Base-by-base conservation (phyloP, 192 early-diverging fungal species). In the Spinellus fusiger region DNA sequence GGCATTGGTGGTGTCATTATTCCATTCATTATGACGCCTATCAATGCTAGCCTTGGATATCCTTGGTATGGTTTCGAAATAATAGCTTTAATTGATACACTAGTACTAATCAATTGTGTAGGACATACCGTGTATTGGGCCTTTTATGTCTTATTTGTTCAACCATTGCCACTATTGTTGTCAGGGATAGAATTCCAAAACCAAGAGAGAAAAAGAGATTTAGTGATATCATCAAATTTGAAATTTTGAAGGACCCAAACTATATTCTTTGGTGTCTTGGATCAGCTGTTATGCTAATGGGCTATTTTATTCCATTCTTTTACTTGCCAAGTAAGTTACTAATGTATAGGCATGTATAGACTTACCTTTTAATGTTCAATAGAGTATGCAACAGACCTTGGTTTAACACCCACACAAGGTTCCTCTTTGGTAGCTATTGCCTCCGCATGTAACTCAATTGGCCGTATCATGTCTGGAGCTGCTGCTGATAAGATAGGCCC, bases 1-100 rank as follows among this genome's bases (percentile, higher is more conserved):
- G 90, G 90, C 16, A 64, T 89, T 49, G 90, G 90, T 37, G 89
- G 88, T 1, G 68, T 91, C 8, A 74, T 80, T 20, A 71, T 88
- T 59, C 73, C 82, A 0, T 78, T 80, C n/a, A 68, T 89, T 23
- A 76, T 77, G 57, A 79, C 77, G 25, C 29, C 66, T 27, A 73
- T 90, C 12, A 75, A 91, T 27, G 68, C 71, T 25, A 59, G 40
- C 6, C 37, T 86, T 13, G 89, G 84, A 1, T 67, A 76, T 20
- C 40, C 56, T 4, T 87, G 86, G 84, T 61, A 48, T n/a, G 22
- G 20, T 51, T 51, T 51, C 3, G 10, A 44, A n/a, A 44, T 44
- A 5, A 6, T n/a, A 44, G 13, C 13, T 44, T 44, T 13, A 6
- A 37, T 37, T 9, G 6, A 9, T 37, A 37, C 35, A 37, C 35